phyloP scores from a whole-genome alignment of 345 rosid genomes.

The Barbarea vulgaris region DNA sequence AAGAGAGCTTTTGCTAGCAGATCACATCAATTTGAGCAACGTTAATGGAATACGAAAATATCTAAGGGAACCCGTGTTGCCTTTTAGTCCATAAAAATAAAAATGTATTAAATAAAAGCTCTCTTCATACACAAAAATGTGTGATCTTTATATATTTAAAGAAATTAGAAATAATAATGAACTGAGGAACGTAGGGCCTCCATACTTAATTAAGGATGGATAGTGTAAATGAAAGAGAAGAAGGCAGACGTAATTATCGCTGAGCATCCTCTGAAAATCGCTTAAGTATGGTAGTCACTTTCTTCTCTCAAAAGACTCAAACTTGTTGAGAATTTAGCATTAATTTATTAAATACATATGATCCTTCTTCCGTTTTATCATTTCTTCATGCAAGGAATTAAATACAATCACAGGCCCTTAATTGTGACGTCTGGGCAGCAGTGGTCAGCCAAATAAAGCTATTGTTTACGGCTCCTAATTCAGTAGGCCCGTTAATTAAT shows the following conservation, averaged over 20 bases:
- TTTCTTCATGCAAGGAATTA: background rate
- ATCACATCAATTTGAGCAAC: slow-evolving; percentile 20
- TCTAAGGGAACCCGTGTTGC: slow-evolving; percentile 6
- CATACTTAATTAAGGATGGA: slow-evolving; percentile 12
- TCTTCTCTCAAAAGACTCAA: slow-evolving; percentile 9
- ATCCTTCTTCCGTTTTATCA: slow-evolving; percentile 5
- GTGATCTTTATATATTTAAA: slow-evolving; percentile 14
- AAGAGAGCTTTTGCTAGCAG: slow-evolving; percentile 17
- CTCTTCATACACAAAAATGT: slow-evolving; percentile 22
- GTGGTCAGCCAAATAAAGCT: background rate
- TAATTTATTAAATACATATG: background rate
- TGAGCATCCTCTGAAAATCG: slow-evolving; percentile 5
- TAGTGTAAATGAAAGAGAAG: slow-evolving; percentile 26
- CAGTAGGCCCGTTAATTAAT: background rate
- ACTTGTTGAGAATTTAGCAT: slow-evolving; percentile 1
- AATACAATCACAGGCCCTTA: slow-evolving; percentile 15
- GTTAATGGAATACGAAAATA: slow-evolving; percentile 6
- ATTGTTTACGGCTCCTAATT: slow-evolving; percentile 4
- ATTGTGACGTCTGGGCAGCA: background rate
- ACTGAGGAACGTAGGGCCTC: slow-evolving; percentile 34
- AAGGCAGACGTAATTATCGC: slow-evolving; percentile 33
- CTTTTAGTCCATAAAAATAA: slow-evolving; percentile 30
- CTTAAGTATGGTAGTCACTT: slow-evolving; percentile 5
- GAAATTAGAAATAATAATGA: slow-evolving; percentile 26
- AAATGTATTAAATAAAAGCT: slow-evolving; percentile 21